These are phyloP conservation scores for Arthrobotrys musiformis DNA, from an alignment of 2,329 filamentous ascomycete genomes.

Conservation along the genomic window DNA sequence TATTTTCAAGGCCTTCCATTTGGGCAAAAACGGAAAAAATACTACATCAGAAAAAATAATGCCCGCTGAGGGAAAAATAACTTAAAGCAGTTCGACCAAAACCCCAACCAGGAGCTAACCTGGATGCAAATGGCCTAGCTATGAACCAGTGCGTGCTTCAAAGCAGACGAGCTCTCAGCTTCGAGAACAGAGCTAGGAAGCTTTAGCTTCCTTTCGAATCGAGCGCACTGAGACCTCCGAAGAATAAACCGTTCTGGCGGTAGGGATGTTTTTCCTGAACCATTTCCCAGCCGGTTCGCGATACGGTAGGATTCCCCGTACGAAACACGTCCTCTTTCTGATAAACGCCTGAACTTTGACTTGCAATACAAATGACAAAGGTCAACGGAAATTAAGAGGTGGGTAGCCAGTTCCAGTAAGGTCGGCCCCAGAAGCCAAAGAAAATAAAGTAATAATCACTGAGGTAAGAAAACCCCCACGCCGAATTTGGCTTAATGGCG, in stretches of 20 bases:
- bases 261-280: constrained; percentile 1
- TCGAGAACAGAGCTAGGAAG: constrained; percentile 22
- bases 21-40: constrained; percentile 3
- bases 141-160: not conserved
- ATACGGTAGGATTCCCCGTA: constrained; percentile 49
- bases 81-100: not conserved
- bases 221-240: constrained; percentile 12
- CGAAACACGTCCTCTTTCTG: constrained; percentile 15
- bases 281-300: not conserved
- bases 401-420: constrained; percentile 29
- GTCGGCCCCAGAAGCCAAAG: constrained; percentile 16
- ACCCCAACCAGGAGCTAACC: not conserved
- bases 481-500: constrained; percentile 52
- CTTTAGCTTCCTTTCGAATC: constrained; percentile 16
- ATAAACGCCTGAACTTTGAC: not conserved
- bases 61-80: constrained; percentile 25
- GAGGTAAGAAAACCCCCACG: constrained; percentile 42
- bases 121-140: constrained; percentile 3
- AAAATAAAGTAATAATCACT: constrained; percentile 33
- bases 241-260: constrained; percentile 27
- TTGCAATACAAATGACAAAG: constrained; percentile 16
- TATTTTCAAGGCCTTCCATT: constrained; percentile 9
- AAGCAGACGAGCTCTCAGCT: constrained; percentile 38
- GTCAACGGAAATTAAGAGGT: constrained; percentile 46
- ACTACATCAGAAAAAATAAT: constrained; percentile 11